These are phyloP conservation scores for Leccinum pellstonianum DNA, from an alignment of 768 basidiomycete species.

Conservation along the genomic window DNA sequence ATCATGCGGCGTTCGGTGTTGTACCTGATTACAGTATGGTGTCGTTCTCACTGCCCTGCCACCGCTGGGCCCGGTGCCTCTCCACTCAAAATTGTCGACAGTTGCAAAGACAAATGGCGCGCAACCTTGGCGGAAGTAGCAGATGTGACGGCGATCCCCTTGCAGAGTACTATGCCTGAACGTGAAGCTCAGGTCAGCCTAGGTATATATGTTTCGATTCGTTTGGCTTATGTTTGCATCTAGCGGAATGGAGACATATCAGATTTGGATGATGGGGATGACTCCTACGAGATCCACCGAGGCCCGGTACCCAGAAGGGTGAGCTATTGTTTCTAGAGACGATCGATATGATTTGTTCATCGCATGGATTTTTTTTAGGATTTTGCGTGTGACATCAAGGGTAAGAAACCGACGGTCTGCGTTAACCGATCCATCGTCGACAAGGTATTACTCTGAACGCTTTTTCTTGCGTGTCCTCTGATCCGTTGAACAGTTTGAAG, in stretches of 20 bases:
- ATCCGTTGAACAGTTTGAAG: constrained; percentile 48
- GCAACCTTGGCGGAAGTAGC: constrained; percentile 1
- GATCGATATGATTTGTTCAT: not conserved
- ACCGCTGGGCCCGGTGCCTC: constrained; percentile 17
- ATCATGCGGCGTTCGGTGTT: constrained; percentile 7
- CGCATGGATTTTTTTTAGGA: constrained; percentile 39
- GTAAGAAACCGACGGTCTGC: constrained; percentile 35
- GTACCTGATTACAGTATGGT: constrained; percentile 27
- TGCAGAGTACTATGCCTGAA: constrained; percentile 59
- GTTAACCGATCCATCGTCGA: constrained; percentile 74
- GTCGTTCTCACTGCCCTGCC: constrained; percentile 23
- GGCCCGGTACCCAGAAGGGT: constrained; percentile 32
- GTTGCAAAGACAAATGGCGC: constrained; percentile 1
- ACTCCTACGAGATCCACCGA: constrained; percentile 12
- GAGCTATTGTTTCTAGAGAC: constrained; percentile 1
- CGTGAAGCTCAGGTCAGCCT: constrained; percentile 42
- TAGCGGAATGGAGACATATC: constrained; percentile 37
- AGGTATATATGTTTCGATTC: not conserved
- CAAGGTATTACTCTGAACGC: constrained; percentile 45
- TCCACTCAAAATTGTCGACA: constrained; percentile 12
- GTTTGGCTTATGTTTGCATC: constrained; percentile 6
- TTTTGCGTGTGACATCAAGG: constrained; percentile 64
- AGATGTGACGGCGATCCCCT: constrained; percentile 48
- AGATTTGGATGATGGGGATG: constrained; percentile 34
- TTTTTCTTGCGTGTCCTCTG: not conserved